Evolutionary conservation across 129 eudicot genomes (phyloP), one percentile per base, ranked within the genome.

Genomic region (Logfia minima): DNA sequence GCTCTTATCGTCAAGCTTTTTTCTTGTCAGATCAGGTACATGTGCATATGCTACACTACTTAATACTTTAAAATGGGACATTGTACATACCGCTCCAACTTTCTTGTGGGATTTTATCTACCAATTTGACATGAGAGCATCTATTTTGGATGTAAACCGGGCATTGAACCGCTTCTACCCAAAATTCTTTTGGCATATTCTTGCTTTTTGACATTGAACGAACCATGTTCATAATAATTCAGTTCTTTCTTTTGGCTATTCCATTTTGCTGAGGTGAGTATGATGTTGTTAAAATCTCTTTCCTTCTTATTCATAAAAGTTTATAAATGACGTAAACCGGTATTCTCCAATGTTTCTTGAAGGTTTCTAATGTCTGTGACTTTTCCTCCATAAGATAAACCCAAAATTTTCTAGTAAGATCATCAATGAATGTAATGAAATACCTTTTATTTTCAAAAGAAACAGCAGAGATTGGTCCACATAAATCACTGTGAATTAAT

Each of bases 21-120:
- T 55, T 0, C 61, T 56, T 1, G 3, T 58, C 3, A 32, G 68
- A 53, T 72, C 29, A 17, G 66, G 34, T 13, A 73, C n/a, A 53
- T 64, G 65, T 64, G 80, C 72, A 75, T 75, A 56, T 1, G 77
- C 31, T 2, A 73, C 21, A 56, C 55, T 73, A 6, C 77, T 53
- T 2, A 73, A 56, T 13, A 73, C 24, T 58, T 55, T 73, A 19
- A 56, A 61, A 28, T 75, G 56, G 2, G 71, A 75, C 8, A 75
- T n/a, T 1, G 37, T 32, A 59, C 66, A 39, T 5, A 19, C 62
- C 62, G n/a, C 62, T 45, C 77, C 77, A 72, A 0, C 29, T 16
- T 72, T 72, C 66, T 28, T 72, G 77, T 4, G 77, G 77, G 8
- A 66, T 72, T 28, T 55, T 23, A 55, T 55, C 24, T 2, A 6